Evolutionary conservation across 2,329 filamentous ascomycete species (phyloP), one percentile per base, ranked within the genome.

Genomic region (Fusarium buxicola): DNA sequence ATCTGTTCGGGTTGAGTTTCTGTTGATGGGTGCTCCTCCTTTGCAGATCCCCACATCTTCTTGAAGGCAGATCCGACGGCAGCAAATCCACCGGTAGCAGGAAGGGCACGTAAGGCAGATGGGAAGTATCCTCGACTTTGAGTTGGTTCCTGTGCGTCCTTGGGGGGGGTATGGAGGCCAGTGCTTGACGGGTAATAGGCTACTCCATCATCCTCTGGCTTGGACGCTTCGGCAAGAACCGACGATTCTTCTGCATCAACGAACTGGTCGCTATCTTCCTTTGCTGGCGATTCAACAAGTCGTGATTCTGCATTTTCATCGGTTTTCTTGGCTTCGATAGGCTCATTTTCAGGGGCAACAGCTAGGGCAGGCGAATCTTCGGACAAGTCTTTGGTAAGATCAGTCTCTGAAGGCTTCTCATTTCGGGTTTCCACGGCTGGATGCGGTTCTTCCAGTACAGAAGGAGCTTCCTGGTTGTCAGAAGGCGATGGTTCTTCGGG

Each of bases 91-190:
- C 58, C 58, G 9, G 63, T 49, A 12, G 55, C 52, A 21, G 67
- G 67, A 16, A 68, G 55, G 16, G 48, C 56, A 11, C 66, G 55
- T 10, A 68, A 55, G 10, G 67, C 58, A n/a, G 65, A 65, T 27
- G 67, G 63, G 28, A 68, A 70, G 48, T 66, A 69, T 41, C 51
- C 47, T 54, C 55, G 56, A 12, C 32, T 64, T 27, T 58, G 50
- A n/a, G 39, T 27, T 25, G 56, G 57, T n/a, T 58, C 59, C 31
- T 62, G 63, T 24, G 21, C 35, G 18, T 50, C 41, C 21, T 48
- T 49, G 8, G 35, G 28, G 13, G 60, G 38, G 34, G 64, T 35
- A 9, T 52, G 46, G 11, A 40, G 52, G 36, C 38, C 44, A 15
- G 43, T 40, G 24, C 44, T 30, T 21, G 64, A 55, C 5, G 61